Conservation (phyloP, 805 yeast genomes). For the Brettanomyces nanus region DNA sequence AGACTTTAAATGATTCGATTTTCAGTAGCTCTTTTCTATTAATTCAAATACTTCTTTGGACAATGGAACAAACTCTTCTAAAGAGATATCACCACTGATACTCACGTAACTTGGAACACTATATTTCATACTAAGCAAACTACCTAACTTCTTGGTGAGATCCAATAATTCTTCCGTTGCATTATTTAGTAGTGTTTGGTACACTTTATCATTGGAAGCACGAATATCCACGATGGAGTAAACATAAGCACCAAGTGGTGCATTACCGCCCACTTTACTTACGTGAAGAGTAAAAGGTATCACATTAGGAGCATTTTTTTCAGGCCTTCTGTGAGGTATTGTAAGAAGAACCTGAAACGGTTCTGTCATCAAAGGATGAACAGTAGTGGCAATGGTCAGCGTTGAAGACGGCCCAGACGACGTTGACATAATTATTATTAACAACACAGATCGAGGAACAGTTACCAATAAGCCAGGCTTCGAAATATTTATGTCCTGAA, state of each 20-base stretch:
- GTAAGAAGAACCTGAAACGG: conserved; percentile 19
- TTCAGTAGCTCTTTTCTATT: conserved; percentile 17
- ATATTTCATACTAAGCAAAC: conserved; percentile 32
- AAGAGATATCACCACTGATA: conserved; percentile 31
- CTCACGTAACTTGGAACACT: conserved; percentile 37
- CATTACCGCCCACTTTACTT: conserved; percentile 24
- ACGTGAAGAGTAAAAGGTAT: conserved; percentile 31
- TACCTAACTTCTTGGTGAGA: conserved; percentile 34
- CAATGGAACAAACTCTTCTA: conserved; percentile 23
- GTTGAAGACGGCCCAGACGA: no score
- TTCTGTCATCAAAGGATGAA: neutral
- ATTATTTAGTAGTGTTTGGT: conserved; percentile 37
- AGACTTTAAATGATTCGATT: conserved; percentile 56
- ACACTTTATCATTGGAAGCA: conserved; percentile 17
- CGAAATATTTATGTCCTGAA: no score
- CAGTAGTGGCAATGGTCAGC: neutral
- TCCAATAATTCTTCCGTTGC: conserved; percentile 34
- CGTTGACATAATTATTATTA: no score
- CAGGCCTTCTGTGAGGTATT: conserved; percentile 14
- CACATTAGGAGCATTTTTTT: conserved; percentile 8
- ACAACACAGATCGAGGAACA: no score
- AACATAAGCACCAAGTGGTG: conserved; percentile 34
- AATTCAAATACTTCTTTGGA: conserved; percentile 22
- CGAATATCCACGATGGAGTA: conserved; percentile 33
- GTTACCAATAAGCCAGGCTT: no score